Base-by-base conservation (phyloP, 345 rosid genomes). In the Pistacia atlantica region DNA sequence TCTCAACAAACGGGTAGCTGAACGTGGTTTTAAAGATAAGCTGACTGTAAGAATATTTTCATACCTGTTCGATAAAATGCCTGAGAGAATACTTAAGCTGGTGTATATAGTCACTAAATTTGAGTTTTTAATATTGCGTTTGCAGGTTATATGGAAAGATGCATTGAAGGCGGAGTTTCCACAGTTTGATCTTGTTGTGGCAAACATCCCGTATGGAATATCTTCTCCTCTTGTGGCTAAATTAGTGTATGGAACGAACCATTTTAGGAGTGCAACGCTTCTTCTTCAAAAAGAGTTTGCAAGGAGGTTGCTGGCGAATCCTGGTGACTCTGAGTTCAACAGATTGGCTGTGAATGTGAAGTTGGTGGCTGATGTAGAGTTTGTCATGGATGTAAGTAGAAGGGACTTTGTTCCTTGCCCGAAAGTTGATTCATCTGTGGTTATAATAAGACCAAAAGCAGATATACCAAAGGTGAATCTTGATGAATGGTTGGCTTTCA, bases 231-330 rank as follows among this genome's bases (percentile, higher is more conserved):
- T 96, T 1, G 77, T 90, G 68, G 87, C 89, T 14, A 96, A 96
- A 82, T 83, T 96, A 84, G 95, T 93, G 31, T 91, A 89, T 55
- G 97, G 95, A 69, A 55, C 75, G 51, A 83, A 78, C 48, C 74
- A 74, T 9, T 96, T 90, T 81, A 84, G 95, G 51, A 91, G 88
- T 25, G 91, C 96, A 0, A 92, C 99, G 0, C 93, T 93, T 73
- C 89, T 96, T 52, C 92, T 96, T 79, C 99, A 96, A 76, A 93
- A 93, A 80, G 98, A 96, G 86, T 96, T 92, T 82, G 91, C 98
- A 0, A 82, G 91, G 78, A 79, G 97, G 75, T 78, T 93, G 64
- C 67, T 96, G 80, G 95, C 98, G 0, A 86, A 89, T 54, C 94
- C 98, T 11, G 98, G 98, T 22, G 97, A 92, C 54, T 84, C 95